Conservation (phyloP, 805 yeast species). For the Lachancea thermotolerans region DNA sequence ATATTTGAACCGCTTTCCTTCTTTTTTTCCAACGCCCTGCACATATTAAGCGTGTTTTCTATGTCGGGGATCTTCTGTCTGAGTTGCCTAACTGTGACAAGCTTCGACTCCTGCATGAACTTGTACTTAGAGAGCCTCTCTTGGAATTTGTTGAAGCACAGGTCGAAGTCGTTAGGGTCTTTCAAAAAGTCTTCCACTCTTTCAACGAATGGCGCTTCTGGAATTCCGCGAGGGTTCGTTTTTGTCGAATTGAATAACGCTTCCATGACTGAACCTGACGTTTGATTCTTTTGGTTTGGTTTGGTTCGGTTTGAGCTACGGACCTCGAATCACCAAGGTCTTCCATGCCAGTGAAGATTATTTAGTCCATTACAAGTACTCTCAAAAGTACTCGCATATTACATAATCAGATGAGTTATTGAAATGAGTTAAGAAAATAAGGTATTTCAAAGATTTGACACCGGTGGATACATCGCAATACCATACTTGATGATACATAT, state of each 20-base stretch:
- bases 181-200: constrained; percentile 70
- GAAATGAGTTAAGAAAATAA: too few species aligned
- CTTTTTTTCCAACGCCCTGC: constrained; percentile 49
- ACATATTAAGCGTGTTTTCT: constrained; percentile 72
- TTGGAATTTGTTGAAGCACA: constrained; percentile 68
- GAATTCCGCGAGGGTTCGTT: constrained; percentile 89
- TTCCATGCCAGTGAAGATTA: too few species aligned
- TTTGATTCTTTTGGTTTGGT: too few species aligned
- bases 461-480: too few species aligned
- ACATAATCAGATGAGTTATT: too few species aligned
- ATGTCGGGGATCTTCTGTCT: constrained; percentile 82
- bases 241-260: constrained; percentile 42
- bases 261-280: constrained; percentile 18
- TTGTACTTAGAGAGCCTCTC: constrained; percentile 85
- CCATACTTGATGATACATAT: too few species aligned
- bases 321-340: too few species aligned
- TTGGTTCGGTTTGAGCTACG: too few species aligned
- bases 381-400: too few species aligned
- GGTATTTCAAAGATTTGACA: too few species aligned
- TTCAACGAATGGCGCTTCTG: constrained; percentile 91
- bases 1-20: constrained; percentile 39
- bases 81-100: constrained; percentile 22
- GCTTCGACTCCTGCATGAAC: constrained; percentile 58
- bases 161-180: constrained; percentile 61
- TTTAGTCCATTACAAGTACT: too few species aligned